Evolutionary conservation across 2,329 filamentous ascomycete species (phyloP).

Genomic region (Aureobasidium namibiae): DNA sequence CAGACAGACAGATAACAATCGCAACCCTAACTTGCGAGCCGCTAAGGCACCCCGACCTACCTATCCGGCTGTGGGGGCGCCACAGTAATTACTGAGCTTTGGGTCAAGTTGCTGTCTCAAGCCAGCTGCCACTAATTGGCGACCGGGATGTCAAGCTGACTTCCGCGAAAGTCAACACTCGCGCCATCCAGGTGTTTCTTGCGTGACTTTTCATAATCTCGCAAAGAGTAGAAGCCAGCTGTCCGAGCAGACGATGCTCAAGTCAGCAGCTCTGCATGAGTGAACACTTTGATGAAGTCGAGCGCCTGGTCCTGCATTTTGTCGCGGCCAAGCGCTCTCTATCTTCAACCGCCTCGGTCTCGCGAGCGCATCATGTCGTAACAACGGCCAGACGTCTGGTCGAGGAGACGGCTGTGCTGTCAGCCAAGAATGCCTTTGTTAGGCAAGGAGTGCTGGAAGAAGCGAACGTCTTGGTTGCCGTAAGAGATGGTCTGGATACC

Average conservation of each 20-base stretch:
- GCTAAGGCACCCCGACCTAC: constrained; percentile 6
- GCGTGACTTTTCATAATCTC: background rate
- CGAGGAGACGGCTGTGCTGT: constrained; percentile 69
- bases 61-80: too few relatives aligned
- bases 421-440: constrained; percentile 40
- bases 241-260: constrained; percentile 1
- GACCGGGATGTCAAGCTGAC: background rate
- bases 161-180: background rate
- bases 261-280: constrained; percentile 4
- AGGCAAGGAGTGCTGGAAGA: constrained; percentile 36
- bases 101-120: too few relatives aligned
- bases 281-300: constrained; percentile 43
- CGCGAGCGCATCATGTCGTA: constrained; percentile 80
- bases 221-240: background rate
- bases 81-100: too few relatives aligned
- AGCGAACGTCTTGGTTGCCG: constrained; percentile 34
- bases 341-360: constrained; percentile 67
- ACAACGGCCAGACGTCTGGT: constrained; percentile 65
- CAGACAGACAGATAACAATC: background rate
- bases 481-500: constrained; percentile 35
- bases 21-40: too few relatives aligned
- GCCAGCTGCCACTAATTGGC: background rate
- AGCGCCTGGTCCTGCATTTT: constrained; percentile 74
- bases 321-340: constrained; percentile 82
- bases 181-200: constrained; percentile 6